Conservation (phyloP, 176 grass and related monocot species). For the Carex littledalei region DNA sequence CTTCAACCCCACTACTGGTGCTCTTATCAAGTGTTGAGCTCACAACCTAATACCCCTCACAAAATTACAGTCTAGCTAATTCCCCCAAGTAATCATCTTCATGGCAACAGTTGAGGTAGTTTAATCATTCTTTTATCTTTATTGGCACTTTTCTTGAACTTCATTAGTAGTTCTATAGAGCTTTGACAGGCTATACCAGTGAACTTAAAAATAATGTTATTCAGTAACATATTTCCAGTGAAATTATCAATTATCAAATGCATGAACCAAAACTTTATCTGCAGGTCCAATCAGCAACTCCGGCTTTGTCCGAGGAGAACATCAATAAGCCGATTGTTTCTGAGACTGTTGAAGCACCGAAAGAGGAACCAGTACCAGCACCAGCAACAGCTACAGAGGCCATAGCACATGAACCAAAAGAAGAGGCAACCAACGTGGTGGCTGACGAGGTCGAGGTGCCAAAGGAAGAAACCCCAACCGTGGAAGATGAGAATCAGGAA, state of each 20-base stretch:
- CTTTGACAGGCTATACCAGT: no score
- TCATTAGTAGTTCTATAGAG: neutral
- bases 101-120: slow-evolving; percentile 75
- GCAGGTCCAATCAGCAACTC: slow-evolving; percentile 39
- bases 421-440: neutral
- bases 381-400: neutral
- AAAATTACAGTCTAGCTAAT: neutral
- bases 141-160: neutral
- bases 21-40: slow-evolving; percentile 7
- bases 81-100: neutral
- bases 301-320: slow-evolving; percentile 38
- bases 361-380: slow-evolving; percentile 10
- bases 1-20: slow-evolving; percentile 23
- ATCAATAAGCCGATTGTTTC: slow-evolving; percentile 18
- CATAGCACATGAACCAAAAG: neutral
- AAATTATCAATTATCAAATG: slow-evolving; percentile 13
- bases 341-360: neutral
- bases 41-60: slow-evolving; percentile 2
- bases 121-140: neutral
- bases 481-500: neutral
- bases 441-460: slow-evolving; percentile 22
- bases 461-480: neutral
- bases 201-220: neutral
- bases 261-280: neutral
- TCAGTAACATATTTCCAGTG: neutral